Percentiles rank a stretch among this genome's conserved stretches.
phyloP scores from a whole-genome alignment of 495 filamentous ascomycete genomes.

The Xylaria sp. region DNA sequence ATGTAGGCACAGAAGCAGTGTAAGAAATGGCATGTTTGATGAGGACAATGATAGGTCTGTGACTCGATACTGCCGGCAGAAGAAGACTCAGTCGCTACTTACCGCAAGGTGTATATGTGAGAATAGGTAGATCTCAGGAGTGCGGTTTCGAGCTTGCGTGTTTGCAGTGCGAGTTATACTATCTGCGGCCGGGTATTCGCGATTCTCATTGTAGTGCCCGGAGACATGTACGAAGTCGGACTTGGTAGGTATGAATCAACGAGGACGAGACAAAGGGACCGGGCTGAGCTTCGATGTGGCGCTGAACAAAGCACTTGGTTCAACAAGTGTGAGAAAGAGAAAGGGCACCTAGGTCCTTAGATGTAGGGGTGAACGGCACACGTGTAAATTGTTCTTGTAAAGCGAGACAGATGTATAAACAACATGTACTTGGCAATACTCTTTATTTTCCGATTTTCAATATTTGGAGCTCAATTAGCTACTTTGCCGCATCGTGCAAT shows the following conservation, averaged over 20 bases:
- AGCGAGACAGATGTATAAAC: background rate
- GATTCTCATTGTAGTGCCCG: background rate
- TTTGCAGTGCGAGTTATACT: background rate
- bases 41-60: background rate
- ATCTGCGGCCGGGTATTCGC: background rate
- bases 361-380: background rate
- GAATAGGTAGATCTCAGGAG: background rate
- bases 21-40: background rate
- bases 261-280: slow-evolving; percentile 5
- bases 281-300: background rate
- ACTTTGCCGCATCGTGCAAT: background rate
- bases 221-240: background rate
- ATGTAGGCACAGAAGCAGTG: background rate
- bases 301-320: background rate
- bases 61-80: background rate
- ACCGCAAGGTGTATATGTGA: background rate
- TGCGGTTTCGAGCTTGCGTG: background rate
- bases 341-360: background rate
- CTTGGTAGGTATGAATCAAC: background rate
- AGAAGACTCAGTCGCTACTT: background rate
- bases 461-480: background rate
- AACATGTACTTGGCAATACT: background rate
- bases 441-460: background rate
- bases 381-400: background rate
- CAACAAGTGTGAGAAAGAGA: background rate